These are phyloP conservation scores for Hippophae tibetana DNA, from an alignment of 306 rosid species.

Conservation along the genomic window DNA sequence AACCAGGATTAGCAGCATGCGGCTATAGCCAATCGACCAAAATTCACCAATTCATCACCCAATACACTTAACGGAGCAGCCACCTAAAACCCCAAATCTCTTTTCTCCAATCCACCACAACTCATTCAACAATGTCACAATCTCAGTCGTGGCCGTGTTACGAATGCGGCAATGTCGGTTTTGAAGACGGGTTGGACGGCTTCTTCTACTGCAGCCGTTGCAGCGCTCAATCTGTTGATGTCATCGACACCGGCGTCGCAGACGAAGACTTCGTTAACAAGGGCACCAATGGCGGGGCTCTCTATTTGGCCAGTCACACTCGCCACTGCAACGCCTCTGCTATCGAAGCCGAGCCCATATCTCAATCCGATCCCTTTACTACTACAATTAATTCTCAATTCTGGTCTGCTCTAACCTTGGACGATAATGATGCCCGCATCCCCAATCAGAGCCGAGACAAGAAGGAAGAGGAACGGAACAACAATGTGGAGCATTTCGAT, in stretches of 20 bases:
- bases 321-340: constrained; percentile 25
- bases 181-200: constrained; percentile 47
- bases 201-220: constrained; percentile 59
- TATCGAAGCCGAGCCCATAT: constrained; percentile 37
- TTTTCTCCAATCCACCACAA: no score
- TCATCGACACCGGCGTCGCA: constrained; percentile 50
- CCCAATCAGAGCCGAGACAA: constrained; percentile 6
- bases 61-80: no score
- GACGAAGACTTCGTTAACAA: constrained; percentile 41
- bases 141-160: constrained; percentile 32
- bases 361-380: constrained; percentile 34
- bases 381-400: constrained; percentile 26
- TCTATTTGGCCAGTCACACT: constrained; percentile 44
- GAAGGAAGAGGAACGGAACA: constrained; percentile 12
- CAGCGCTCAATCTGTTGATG: constrained; percentile 41
- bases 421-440: constrained; percentile 15
- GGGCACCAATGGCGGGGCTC: constrained; percentile 29
- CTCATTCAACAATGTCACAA: constrained; percentile 27
- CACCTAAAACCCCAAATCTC: no score
- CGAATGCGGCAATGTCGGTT: constrained; percentile 38
- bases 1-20: no score
- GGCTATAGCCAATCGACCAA: no score
- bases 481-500: not conserved
- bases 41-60: no score
- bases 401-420: constrained; percentile 27